Base-by-base conservation (phyloP, 2,329 filamentous ascomycete species). In the Talaromyces pinophilus region DNA sequence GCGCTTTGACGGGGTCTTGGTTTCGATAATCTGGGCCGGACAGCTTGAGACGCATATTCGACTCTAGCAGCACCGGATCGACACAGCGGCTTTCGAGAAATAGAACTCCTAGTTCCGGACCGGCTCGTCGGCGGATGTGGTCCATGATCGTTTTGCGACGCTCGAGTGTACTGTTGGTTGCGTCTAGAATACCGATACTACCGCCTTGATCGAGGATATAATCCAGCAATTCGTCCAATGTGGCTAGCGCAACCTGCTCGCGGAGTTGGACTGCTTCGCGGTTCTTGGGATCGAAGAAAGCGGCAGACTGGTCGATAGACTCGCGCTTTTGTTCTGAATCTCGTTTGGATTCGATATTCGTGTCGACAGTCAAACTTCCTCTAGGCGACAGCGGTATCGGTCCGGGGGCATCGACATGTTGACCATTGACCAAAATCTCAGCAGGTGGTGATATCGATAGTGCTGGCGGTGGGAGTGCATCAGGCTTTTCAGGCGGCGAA, bases 41-140 rank as follows among this genome's bases (percentile, higher is more conserved):
- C 6, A 98, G 87, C 82, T 98, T 98, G 69, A 98, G 82, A 33
- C 94, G 92, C 93, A 98, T 98, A 75, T 98, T 98, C 19, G 93
- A 92, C 78, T 98, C 93, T 44, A 98, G 84, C 30, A 98, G 83
- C 78, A 88, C 87, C 67, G 91, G 84, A 72, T 98, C 93, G 68
- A 92, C 85, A 78, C 95, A 99, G 62, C 96, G 90, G 73, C 92
- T 97, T 81, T 99, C 95, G 33, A 99, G 90, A 77, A 98, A 99
- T 11, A 99, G 83, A 19, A 99, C 92, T 38, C 94, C 94, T 25
- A 99, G 84, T 70, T 89, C 87, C 67, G 92, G 91, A 1, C 94
- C 93, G 71, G 96, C 94, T 62, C 92, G 87, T 62, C 88, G 82
- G 72, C 92, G 91, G 73, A 98, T 92, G 71, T 88, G 90, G 68